Conservation (phyloP, 257 asterid species). For the Ilex aquifolium region DNA sequence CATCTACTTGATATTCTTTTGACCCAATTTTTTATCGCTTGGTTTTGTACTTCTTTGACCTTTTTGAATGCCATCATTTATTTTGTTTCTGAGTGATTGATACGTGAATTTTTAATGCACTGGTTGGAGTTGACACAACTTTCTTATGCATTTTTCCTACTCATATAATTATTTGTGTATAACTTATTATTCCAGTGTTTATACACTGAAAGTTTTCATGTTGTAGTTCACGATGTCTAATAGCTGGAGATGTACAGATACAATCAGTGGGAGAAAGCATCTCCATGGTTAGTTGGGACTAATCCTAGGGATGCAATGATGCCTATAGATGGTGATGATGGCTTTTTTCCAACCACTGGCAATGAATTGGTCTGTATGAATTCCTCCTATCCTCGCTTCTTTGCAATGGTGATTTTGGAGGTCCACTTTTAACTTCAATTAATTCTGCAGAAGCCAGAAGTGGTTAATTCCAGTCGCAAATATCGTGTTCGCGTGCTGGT, state of each 20-base stretch:
- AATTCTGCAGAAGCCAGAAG: slow-evolving; percentile 76
- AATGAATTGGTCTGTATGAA: slow-evolving; percentile 62
- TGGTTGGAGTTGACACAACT: background rate
- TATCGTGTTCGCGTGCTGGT: slow-evolving; percentile 93
- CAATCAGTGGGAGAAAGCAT: slow-evolving; percentile 82
- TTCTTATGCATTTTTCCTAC: slow-evolving; percentile 8
- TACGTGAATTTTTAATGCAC: too few species aligned
- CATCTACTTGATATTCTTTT: too few species aligned
- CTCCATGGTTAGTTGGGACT: slow-evolving; percentile 76
- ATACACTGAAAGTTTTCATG: slow-evolving; percentile 4
- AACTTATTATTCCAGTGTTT: background rate
- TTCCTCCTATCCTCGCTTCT: slow-evolving; percentile 1
- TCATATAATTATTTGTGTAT: slow-evolving; percentile 2
- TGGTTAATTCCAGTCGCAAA: slow-evolving; percentile 77
- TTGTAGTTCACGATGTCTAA: slow-evolving; percentile 2
- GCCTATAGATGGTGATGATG: slow-evolving; percentile 97
- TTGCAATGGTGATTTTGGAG: slow-evolving; percentile 1
- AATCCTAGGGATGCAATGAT: slow-evolving; percentile 83
- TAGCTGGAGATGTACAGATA: slow-evolving; percentile 42
- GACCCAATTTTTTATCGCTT: too few species aligned
- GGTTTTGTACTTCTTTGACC: background rate
- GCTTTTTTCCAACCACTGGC: slow-evolving; percentile 90
- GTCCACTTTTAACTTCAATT: slow-evolving; percentile 14
- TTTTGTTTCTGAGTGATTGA: too few species aligned
- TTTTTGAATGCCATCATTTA: background rate